A percentile compares a stretch with the other conserved stretches of the same genome.
Conservation (phyloP, 2,329 filamentous ascomycete species). For the Phyllosticta capitalensis region DNA sequence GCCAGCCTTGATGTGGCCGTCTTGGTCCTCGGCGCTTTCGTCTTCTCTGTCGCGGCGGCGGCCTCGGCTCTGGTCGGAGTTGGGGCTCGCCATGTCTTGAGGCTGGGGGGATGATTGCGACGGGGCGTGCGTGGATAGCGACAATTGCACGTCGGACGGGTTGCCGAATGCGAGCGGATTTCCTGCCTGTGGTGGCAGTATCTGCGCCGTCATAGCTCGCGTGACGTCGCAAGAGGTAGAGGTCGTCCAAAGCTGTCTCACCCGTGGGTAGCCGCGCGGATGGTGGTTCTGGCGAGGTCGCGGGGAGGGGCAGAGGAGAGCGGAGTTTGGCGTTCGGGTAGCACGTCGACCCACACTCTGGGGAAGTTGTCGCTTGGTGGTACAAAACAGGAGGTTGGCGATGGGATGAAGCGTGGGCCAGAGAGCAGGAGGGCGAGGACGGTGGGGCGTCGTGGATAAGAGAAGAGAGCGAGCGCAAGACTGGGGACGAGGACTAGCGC, state of each 20-base stretch:
- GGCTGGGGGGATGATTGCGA: not conserved
- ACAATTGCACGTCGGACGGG: constrained; percentile 1
- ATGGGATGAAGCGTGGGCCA: constrained; percentile 5
- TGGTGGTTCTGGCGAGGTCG: not conserved
- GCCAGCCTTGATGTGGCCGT: constrained; percentile 16
- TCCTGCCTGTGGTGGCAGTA: constrained; percentile 9
- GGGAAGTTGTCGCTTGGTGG: constrained; percentile 1
- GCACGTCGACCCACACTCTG: not conserved
- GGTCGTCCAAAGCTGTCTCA: constrained; percentile 5
- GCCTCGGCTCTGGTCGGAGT: constrained; percentile 17
- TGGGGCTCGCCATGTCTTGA: constrained; percentile 8
- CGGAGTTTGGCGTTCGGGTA: constrained; percentile 3
- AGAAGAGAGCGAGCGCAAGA: not conserved
- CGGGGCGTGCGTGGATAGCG: constrained; percentile 1
- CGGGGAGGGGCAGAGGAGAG: not conserved
- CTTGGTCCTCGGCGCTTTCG: constrained; percentile 20
- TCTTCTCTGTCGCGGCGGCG: constrained; percentile 29
- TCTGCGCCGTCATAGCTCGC: constrained; percentile 10
- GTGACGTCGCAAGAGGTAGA: constrained; percentile 1
- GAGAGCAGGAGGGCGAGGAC: not conserved
- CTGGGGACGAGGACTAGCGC: constrained; percentile 4
- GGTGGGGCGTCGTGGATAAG: not conserved
- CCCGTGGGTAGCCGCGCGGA: constrained; percentile 5
- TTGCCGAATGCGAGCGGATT: constrained; percentile 7
- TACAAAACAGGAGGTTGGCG: not conserved